Base-by-base conservation (phyloP, 2,329 filamentous ascomycete genomes). In the Calonectria crousiana region DNA sequence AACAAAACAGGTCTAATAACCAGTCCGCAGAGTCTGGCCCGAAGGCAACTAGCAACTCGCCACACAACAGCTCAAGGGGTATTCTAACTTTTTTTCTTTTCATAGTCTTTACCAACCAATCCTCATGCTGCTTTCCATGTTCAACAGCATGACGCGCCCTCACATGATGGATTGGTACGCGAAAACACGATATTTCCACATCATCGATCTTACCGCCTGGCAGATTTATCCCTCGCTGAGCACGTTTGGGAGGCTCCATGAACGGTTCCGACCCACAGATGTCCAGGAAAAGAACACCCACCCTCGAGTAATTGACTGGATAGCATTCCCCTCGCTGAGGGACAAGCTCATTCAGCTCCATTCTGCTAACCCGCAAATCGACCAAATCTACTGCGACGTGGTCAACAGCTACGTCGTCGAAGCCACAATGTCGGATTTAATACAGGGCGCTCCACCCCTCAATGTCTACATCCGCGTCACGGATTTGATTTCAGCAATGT, bases 151-250 rank as follows among this genome's bases (percentile, higher is more conserved):
- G 67, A 83, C 82, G 0, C 77, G 83, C 0, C 83, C 83, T 4
- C 83, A 83, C 44, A 82, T 83, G 49, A 84, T 84, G 77, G 81
- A 80, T 1, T 83, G 81, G 81, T 84, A 84, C 6, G 89, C 86
- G 10, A 89, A 84, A 34, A 84, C 82, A 3, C 78, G 82, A 10
- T 83, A 83, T 73, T 83, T 73, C 64, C 82, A 83, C 72, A 83
- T 84, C 53, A 80, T 83, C 52, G 82, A 83, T 53, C 78, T 83
- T 44, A 83, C 81, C 4, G 82, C 82, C 4, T 83, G 82, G 82
- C 81, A 83, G 79, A 68, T 83, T 1, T 83, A 76, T 23, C 82
- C 82, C 2, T 83, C 80, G 1, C 47, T 75, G 1, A 64, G 72
- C 10, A 83, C 82, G 0, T 83, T 78, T 28, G 75, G 75, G 1